Percentiles rank a stretch among this genome's conserved stretches.
Conservation (phyloP, 2,329 filamentous ascomycete species). For the Ceratocystis variospora region DNA sequence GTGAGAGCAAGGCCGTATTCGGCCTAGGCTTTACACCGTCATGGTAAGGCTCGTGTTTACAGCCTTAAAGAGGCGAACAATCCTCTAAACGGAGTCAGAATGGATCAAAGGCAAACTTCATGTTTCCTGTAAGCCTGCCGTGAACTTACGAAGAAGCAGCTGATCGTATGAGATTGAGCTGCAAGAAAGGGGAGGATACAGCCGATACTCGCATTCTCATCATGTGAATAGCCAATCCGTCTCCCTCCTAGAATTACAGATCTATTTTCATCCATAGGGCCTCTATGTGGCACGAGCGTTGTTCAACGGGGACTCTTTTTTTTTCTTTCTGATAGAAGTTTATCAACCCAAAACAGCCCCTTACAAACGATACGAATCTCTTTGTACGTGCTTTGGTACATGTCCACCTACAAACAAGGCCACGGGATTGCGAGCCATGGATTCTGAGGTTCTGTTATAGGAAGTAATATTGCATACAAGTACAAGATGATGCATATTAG, state of each 20-base stretch:
- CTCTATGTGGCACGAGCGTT: background rate
- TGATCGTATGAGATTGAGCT: background rate
- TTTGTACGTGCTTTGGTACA: background rate
- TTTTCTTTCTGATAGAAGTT: background rate
- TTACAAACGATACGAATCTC: slow-evolving; percentile 1
- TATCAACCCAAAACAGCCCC: background rate
- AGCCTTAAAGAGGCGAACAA: background rate
- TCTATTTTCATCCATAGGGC: background rate
- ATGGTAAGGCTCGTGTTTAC: background rate
- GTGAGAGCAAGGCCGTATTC: background rate
- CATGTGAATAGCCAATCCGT: background rate
- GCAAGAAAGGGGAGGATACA: background rate
- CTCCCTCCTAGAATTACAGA: background rate
- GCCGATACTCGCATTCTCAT: background rate
- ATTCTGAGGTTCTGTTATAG: background rate
- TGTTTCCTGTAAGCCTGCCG: background rate
- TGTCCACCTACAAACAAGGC: background rate
- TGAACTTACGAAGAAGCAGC: too few species aligned
- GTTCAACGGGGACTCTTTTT: background rate
- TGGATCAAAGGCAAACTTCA: background rate
- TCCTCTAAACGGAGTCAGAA: background rate
- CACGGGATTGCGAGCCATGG: background rate
- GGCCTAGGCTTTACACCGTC: background rate
- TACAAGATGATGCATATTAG: background rate
- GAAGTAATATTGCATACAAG: background rate